A percentile compares a stretch with the other conserved stretches of the same genome.
Conservation (phyloP, 306 rosid genomes). For the Dalbergia oliveri region DNA sequence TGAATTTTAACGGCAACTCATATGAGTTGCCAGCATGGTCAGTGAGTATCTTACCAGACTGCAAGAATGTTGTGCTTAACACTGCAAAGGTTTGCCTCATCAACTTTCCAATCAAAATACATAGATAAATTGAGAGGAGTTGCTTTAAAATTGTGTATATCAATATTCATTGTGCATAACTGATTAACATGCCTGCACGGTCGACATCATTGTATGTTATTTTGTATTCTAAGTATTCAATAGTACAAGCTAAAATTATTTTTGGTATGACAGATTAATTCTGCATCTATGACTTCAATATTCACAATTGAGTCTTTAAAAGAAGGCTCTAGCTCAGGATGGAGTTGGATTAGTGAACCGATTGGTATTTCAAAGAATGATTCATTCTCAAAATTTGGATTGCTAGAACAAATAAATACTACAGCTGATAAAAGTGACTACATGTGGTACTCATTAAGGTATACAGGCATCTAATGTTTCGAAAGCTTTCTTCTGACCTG, state of each 20-base stretch:
- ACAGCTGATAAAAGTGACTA: conserved; percentile 95
- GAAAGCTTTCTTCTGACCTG: conserved; percentile 33
- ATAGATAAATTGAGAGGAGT: conserved; percentile 5
- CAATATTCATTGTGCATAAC: background rate
- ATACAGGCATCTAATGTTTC: background rate
- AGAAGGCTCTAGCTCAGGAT: conserved; percentile 59
- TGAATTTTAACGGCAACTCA: conserved; percentile 75
- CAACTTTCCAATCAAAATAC: conserved; percentile 4
- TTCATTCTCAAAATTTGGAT: conserved; percentile 74
- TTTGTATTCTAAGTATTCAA: background rate
- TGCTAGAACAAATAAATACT: conserved; percentile 88
- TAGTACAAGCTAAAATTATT: conserved; percentile 21
- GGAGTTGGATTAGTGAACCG: conserved; percentile 95
- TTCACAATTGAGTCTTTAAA: conserved; percentile 63
- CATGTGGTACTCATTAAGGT: conserved; percentile 94
- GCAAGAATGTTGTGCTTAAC: conserved; percentile 88
- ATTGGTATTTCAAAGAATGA: conserved; percentile 81
- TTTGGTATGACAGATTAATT: conserved; percentile 69
- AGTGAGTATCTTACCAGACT: conserved; percentile 97
- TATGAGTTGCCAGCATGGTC: conserved; percentile 95
- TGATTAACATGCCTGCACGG: background rate
- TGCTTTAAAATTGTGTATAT: background rate
- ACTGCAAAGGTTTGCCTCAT: conserved; percentile 81
- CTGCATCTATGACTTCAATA: conserved; percentile 67
- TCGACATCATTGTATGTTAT: conserved; percentile 9